Base-by-base conservation (phyloP, 345 rosid genomes). In the Salix suchowensis region DNA sequence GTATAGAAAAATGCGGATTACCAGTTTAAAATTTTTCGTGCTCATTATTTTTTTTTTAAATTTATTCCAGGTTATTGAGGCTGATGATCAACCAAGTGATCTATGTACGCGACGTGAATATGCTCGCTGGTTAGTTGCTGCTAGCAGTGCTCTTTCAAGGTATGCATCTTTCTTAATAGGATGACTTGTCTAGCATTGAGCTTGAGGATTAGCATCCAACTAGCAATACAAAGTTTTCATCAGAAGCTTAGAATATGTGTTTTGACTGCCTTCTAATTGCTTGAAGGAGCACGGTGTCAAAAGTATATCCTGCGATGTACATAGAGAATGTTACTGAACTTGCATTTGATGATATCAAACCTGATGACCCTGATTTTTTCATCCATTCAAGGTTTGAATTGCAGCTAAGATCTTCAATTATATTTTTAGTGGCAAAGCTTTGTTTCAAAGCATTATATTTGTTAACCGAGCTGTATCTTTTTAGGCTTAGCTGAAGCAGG, bases 401-500 rank as follows among this genome's bases (percentile, higher is more conserved):
- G 11, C 23, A 54, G 64, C 55, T 77, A 62, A 46, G 52, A n/a
- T 64, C 23, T 70, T 36, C 16, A 21, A 18, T 61, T 28, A 37
- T 11, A 34, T 50, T 14, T 15, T 67, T 58, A 46, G 44, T 36
- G 26, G 9, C 37, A 8, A 42, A 16, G 19, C 19, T 69, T 62
- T 70, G 21, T 46, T 73, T 66, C 71, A 58, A 50, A 44, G 32
- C 66, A 50, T 66, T 71, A 42, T 82, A 39, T 34, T 48, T 68
- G 76, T 72, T 76, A 55, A 76, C 30, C 67, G 50, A 67, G 82
- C 76, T 79, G 81, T 77, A 16, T 30, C 44, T 82, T 58, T 81
- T 86, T 85, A 95, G 98, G 99, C 79, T 88, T 95, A 87, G 99
- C 98, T 80, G 98, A 95, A 85, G 94, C 99, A 50, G 99, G 99